These are phyloP conservation scores for Penstemon newberryi DNA, from an alignment of 257 asterid species.

Conservation along the genomic window DNA sequence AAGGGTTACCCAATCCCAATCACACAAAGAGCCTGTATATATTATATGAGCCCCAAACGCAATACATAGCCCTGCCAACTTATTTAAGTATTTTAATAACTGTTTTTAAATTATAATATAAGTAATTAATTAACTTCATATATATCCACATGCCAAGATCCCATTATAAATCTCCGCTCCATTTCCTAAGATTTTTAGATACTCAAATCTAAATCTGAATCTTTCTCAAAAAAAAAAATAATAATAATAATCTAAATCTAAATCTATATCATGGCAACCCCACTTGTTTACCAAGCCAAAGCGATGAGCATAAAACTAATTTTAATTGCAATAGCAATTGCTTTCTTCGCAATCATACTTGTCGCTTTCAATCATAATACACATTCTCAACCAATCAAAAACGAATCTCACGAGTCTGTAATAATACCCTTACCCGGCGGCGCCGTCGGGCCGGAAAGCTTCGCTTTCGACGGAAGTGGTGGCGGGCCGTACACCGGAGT, in stretches of 20 bases:
- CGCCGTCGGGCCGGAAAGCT: slow-evolving; percentile 64
- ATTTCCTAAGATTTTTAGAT: neutral
- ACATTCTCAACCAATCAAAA: neutral
- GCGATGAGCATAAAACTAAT: slow-evolving; percentile 33
- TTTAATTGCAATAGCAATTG: slow-evolving; percentile 29
- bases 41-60: no score
- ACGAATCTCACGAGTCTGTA: neutral
- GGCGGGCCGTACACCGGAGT: slow-evolving; percentile 73
- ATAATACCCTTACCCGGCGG: slow-evolving; percentile 37
- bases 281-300: slow-evolving; percentile 37
- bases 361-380: slow-evolving; percentile 9
- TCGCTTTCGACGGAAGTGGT: slow-evolving; percentile 48
- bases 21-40: no score
- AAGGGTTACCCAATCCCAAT: no score
- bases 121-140: neutral
- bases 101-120: no score
- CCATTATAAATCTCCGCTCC: neutral
- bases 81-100: no score
- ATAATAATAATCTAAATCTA: no score
- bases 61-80: no score
- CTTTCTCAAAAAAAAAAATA: no score
- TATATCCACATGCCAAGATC: neutral
- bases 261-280: slow-evolving; percentile 22
- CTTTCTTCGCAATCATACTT: slow-evolving; percentile 15
- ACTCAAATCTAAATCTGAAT: no score